These are phyloP conservation scores for Phytopythium delawarense DNA, from an alignment of 352 stramenopile species.

Conservation along the genomic window DNA sequence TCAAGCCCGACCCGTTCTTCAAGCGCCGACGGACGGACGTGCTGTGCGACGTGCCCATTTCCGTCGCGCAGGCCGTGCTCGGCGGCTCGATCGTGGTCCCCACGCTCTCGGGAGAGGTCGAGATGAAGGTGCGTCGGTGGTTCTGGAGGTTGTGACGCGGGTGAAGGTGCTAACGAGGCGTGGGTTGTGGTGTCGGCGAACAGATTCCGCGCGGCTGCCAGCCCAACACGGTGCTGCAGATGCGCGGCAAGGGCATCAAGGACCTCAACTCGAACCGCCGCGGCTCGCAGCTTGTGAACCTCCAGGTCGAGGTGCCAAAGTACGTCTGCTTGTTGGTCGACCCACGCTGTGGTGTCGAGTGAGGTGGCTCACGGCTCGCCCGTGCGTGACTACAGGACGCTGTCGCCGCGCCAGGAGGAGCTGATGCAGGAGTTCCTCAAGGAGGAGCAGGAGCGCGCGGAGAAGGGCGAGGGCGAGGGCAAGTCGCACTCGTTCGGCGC, in stretches of 20 bases:
- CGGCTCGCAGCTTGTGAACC: constrained; percentile 96
- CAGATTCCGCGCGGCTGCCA: constrained; percentile 92
- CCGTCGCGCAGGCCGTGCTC: constrained; percentile 90
- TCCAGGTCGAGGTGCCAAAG: constrained; percentile 96
- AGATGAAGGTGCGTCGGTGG: constrained; percentile 89
- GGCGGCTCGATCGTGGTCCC: constrained; percentile 94
- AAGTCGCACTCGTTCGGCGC: constrained; percentile 82
- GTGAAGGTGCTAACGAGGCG: background rate
- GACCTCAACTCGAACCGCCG: constrained; percentile 89
- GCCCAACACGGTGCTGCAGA: constrained; percentile 94
- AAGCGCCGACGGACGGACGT: constrained; percentile 94
- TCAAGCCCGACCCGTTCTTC: constrained; percentile 95
- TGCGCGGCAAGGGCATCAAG: constrained; percentile 96
- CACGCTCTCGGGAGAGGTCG: constrained; percentile 96
- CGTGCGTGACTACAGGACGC: constrained; percentile 34
- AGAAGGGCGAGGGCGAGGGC: constrained; percentile 69
- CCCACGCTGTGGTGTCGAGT: background rate
- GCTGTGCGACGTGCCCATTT: constrained; percentile 93
- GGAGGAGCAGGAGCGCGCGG: constrained; percentile 67
- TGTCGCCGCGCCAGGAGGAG: constrained; percentile 93
- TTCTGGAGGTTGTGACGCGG: background rate
- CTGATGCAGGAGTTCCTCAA: constrained; percentile 95
- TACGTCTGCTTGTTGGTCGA: constrained; percentile 25
- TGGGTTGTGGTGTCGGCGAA: background rate
- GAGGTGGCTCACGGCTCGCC: constrained; percentile 3